These are phyloP conservation scores for Sarocladium strictum DNA, from an alignment of 2,329 filamentous ascomycete genomes.

Conservation along the genomic window DNA sequence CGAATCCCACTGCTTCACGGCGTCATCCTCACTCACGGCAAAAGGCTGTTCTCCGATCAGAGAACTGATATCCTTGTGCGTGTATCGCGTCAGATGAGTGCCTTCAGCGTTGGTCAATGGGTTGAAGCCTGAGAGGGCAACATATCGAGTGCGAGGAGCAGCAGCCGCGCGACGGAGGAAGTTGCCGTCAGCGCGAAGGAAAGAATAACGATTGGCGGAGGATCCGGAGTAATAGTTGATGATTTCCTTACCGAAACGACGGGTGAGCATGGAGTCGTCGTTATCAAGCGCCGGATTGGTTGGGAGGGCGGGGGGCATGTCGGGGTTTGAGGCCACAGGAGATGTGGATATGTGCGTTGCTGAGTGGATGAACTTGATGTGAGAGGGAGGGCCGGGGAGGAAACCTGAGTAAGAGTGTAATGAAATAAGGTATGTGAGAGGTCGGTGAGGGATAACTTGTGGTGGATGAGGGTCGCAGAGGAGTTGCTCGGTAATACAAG, in stretches of 20 bases:
- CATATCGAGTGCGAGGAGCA: conserved; percentile 62
- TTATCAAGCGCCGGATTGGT: conserved; percentile 37
- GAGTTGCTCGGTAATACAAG: conserved; percentile 5
- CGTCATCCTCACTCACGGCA: conserved; percentile 62
- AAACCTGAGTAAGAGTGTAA: conserved; percentile 11
- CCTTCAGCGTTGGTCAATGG: conserved; percentile 56
- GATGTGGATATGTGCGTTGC: neutral
- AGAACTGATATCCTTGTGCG: conserved; percentile 60
- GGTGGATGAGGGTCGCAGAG: neutral
- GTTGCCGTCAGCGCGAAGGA: conserved; percentile 63
- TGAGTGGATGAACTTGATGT: neutral
- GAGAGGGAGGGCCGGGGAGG: neutral
- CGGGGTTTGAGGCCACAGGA: conserved; percentile 5
- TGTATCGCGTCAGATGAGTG: conserved; percentile 60
- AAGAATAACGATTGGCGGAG: conserved; percentile 73
- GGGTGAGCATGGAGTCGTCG: conserved; percentile 62
- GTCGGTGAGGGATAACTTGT: neutral
- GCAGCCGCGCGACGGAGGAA: conserved; percentile 65
- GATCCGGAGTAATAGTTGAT: conserved; percentile 81
- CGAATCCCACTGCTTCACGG: conserved; percentile 70
- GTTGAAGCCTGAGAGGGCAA: conserved; percentile 72
- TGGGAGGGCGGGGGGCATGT: conserved; percentile 30
- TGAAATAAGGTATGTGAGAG: neutral
- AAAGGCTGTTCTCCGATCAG: conserved; percentile 71
- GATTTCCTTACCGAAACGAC: conserved; percentile 73